phyloP scores from a whole-genome alignment of 176 grass and related monocot genomes.

The Eleusine coracana region DNA sequence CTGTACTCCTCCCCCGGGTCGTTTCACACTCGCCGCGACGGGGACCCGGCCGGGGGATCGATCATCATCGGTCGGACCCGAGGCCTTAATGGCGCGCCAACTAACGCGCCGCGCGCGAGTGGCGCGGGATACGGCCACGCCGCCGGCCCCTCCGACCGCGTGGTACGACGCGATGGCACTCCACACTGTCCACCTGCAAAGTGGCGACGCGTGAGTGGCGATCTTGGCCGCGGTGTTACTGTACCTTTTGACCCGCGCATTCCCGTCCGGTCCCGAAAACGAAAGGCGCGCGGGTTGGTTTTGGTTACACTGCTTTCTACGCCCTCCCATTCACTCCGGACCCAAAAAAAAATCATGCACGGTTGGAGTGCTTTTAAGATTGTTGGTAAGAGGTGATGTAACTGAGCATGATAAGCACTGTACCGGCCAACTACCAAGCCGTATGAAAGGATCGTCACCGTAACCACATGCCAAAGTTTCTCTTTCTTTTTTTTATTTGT shows the following conservation, averaged over 20 bases:
- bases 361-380: neutral
- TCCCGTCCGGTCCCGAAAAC: neutral
- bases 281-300: neutral
- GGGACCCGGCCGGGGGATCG: neutral
- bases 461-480: too few species aligned
- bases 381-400: neutral
- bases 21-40: neutral
- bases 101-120: slow-evolving; percentile 1
- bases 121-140: slow-evolving; percentile 33
- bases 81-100: slow-evolving; percentile 26
- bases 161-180: neutral
- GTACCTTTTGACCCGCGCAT: neutral
- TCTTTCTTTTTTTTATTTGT: too few species aligned
- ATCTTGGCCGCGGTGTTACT: neutral
- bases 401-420: neutral
- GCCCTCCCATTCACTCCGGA: neutral
- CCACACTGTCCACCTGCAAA: neutral
- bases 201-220: neutral
- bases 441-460: too few species aligned
- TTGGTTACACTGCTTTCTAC: neutral
- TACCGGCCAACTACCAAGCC: neutral
- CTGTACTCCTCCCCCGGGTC: neutral
- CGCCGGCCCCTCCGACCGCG: neutral
- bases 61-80: neutral
- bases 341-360: neutral